A percentile compares a stretch with the other conserved stretches of the same genome.
phyloP scores from a whole-genome alignment of 2,329 filamentous ascomycete species.

The Colletotrichum sp. region DNA sequence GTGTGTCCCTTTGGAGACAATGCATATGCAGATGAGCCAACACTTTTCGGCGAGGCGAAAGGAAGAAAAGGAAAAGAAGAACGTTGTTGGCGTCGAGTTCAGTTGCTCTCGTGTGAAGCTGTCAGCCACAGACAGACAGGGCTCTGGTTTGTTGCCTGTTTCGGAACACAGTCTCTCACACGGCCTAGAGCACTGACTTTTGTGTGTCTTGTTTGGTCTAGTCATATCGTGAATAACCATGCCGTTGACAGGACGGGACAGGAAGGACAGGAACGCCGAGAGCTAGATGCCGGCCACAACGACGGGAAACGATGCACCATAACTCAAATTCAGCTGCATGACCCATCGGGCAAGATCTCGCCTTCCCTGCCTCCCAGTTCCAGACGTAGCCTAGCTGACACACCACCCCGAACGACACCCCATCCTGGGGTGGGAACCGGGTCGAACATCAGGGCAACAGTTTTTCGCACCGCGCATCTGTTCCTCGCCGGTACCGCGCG shows the following conservation, averaged over 20 bases:
- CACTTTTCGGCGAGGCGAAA: background rate
- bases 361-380: background rate
- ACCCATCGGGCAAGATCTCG: conserved; percentile 6
- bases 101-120: background rate
- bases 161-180: background rate
- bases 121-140: background rate
- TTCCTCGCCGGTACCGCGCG: background rate
- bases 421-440: conserved; percentile 6
- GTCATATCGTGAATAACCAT: background rate
- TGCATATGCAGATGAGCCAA: background rate
- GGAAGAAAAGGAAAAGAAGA: background rate
- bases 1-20: background rate
- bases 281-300: background rate
- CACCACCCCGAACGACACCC: background rate
- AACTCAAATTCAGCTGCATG: conserved; percentile 21
- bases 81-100: background rate
- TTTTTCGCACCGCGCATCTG: background rate
- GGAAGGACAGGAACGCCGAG: background rate
- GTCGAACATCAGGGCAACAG: conserved; percentile 7
- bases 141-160: background rate
- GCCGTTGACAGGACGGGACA: background rate
- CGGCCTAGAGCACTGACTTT: background rate
- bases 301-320: conserved; percentile 1
- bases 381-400: conserved; percentile 12
- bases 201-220: background rate